Conservation (phyloP, 495 filamentous ascomycete species). For the Xylaria longipes region DNA sequence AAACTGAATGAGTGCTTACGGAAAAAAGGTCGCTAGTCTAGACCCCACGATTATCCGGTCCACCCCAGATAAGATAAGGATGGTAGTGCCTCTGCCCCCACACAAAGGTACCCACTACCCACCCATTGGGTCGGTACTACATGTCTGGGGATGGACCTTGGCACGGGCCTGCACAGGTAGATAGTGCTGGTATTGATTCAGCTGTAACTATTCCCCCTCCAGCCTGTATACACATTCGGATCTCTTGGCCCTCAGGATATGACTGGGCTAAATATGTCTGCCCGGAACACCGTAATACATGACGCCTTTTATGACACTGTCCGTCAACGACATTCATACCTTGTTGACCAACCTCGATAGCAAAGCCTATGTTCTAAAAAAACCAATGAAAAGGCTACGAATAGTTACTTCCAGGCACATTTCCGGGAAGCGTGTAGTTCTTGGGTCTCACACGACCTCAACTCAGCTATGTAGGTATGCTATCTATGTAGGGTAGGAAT, state of each 20-base stretch:
- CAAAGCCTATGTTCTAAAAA: not conserved
- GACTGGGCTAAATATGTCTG: not conserved
- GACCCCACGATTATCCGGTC: not conserved
- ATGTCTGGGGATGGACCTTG: not conserved
- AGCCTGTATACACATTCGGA: not conserved
- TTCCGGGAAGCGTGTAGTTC: not conserved
- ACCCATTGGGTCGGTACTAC: not conserved
- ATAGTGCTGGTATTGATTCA: not conserved
- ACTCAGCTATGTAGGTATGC: not conserved
- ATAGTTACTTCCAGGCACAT: not conserved
- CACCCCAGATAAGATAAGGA: constrained; percentile 9
- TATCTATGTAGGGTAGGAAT: not conserved
- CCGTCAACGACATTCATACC: not conserved
- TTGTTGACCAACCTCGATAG: not conserved
- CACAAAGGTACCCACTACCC: not conserved
- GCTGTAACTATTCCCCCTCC: not conserved
- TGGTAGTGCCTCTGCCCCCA: not conserved
- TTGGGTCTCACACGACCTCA: not conserved
- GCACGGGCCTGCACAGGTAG: not conserved
- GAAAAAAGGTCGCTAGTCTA: constrained; percentile 11
- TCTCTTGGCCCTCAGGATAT: not conserved
- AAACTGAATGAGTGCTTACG: not conserved
- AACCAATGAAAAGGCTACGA: not conserved
- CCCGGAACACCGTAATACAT: not conserved
- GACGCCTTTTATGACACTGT: not conserved